Base-by-base conservation (phyloP, 164 flowering plant species). In the Vitis rupestris region DNA sequence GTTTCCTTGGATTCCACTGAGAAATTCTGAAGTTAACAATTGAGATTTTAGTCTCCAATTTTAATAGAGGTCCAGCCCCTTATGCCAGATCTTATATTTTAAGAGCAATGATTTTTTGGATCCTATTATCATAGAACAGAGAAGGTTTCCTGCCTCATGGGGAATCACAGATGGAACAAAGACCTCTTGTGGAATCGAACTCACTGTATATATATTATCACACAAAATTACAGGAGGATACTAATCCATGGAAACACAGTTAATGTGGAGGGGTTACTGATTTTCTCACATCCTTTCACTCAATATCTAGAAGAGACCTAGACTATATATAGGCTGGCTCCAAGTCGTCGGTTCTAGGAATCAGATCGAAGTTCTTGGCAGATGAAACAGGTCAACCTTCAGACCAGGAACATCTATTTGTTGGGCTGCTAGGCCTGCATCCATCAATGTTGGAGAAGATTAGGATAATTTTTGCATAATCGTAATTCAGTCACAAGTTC, bases 311-410 rank as follows among this genome's bases (percentile, higher is more conserved):
- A 53, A 56, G 53, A 65, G 29, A 48, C 76, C 59, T 73, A 85
- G 16, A 79, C 66, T 58, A 50, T 50, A 53, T 81, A 85, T 2
- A 17, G 27, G 74, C 83, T 83, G 77, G n/a, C 81, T 81, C 47
- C 86, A 85, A 77, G 27, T 85, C 81, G 31, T 80, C 85, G 65
- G 83, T 85, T 68, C 83, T 81, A 17, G 85, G 83, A 9, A 80
- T 78, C 49, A 83, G 85, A 61, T 85, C 82, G 61, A 79, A 81
- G 77, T 85, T 83, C 5, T 10, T 17, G 1, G 84, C 86, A 61
- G 3, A 47, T 17, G 76, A 78, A 67, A 82, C 88, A 17, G 88
- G 80, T 56, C 84, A 81, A 10, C 83, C 84, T 74, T 79, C 82
- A 19, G 85, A 3, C 82, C 78, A 3, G 85, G 85, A 37, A 82